Conservation (phyloP, 495 filamentous ascomycete species). For the Bombardia bombarda region DNA sequence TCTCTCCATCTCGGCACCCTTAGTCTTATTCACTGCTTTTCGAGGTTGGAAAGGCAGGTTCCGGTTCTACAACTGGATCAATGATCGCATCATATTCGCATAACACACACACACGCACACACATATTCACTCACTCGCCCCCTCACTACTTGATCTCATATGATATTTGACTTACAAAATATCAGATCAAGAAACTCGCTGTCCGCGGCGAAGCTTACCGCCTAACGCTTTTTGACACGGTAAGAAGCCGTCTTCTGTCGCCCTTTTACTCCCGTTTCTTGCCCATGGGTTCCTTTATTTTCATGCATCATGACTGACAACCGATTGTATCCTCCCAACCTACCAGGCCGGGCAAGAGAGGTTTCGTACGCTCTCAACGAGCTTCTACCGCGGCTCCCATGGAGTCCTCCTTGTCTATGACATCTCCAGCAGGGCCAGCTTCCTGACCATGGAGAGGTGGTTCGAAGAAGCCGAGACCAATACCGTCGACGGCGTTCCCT, state of each 20-base stretch:
- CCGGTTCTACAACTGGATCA: background rate
- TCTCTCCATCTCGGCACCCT: background rate
- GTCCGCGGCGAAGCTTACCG: constrained; percentile 48
- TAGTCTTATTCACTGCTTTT: background rate
- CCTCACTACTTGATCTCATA: no score
- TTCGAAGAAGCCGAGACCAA: constrained; percentile 49
- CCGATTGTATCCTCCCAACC: background rate
- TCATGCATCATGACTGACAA: background rate
- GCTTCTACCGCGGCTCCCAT: constrained; percentile 54
- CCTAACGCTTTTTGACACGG: constrained; percentile 52
- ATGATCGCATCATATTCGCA: no score
- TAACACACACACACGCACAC: no score
- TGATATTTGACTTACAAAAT: no score
- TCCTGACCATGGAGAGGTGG: constrained; percentile 50
- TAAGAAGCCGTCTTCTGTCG: no score
- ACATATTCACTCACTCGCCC: no score
- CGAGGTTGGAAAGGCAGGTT: background rate
- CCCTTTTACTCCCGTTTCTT: background rate
- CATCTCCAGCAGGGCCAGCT: constrained; percentile 46
- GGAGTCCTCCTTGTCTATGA: constrained; percentile 55
- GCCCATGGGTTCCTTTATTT: background rate
- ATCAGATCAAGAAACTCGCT: constrained; percentile 38
- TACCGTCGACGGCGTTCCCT: constrained; percentile 41
- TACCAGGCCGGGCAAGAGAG: constrained; percentile 45
- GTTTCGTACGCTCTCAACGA: constrained; percentile 52